Evolutionary conservation across 192 early-diverging fungal genomes (phyloP), one percentile per base, ranked within the genome.

Genomic region (Lunasporangiospora selenospora): DNA sequence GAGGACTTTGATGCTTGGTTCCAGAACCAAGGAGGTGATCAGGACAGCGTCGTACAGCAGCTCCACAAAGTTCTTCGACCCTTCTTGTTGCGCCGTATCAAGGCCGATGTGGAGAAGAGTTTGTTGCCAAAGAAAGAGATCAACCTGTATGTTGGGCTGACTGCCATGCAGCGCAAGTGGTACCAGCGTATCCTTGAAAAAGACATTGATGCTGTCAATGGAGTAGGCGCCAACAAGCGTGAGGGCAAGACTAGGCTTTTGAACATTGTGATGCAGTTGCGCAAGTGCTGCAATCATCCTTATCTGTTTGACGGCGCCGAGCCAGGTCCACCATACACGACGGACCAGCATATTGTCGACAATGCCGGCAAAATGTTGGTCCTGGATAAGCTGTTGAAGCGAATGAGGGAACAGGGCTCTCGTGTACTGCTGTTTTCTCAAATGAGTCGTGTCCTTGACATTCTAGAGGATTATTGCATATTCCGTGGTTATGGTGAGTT

Each of bases 1-100:
- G 94, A 95, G 24, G 94, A 93, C 42, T 99, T 99, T 77, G 93
- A 97, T 67, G 80, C 88, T 37, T 99, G 97, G 97, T 97, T 99
- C 75, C 77, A 88, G 51, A 75, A 65, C 24, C 86, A 89, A 58
- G 88, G 88, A 24, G 90, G 86, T 12, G 88, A 91, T 73, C 87
- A 95, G 63, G 80, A 89, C 42, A 81, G 65, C 30, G 87, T 87
- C 6, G 78, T 85, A 4, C 67, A 80, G 42, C 85, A 87, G 60
- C 67, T 87, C 10, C 85, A 87, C 57, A 89, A 90, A 81, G 87
- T 92, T 9, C 55, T 95, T 13, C 75, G 87, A 13, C 88, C 89
- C 34, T 98, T 96, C 70, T 78, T 98, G 65, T 82, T 97, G 58
- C 85, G 97, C 21, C 85, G 95, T 56, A 86, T 96, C 78, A 99